phyloP scores from a whole-genome alignment of 2,329 filamentous ascomycete species.

The Penicillium sp. region DNA sequence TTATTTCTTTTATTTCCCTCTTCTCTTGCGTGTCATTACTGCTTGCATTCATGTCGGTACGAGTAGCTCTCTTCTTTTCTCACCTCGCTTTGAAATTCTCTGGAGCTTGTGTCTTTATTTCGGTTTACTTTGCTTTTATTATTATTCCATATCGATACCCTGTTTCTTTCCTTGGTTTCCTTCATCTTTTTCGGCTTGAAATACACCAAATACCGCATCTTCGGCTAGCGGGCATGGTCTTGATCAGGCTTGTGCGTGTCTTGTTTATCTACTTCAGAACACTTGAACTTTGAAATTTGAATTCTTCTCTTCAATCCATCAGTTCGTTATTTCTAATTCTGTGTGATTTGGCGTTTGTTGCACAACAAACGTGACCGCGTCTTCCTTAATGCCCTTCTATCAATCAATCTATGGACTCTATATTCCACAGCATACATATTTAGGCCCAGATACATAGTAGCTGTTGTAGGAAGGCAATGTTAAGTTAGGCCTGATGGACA shows the following conservation, averaged over 20 bases:
- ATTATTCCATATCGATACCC: conserved; percentile 36
- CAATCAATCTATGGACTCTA: not conserved
- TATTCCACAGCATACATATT: not conserved
- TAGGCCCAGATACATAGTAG: not conserved
- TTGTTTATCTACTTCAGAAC: not conserved
- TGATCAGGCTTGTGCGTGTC: not conserved
- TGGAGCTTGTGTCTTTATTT: conserved; percentile 9
- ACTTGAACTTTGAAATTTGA: not conserved
- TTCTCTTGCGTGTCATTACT: conserved; percentile 21
- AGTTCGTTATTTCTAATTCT: not conserved
- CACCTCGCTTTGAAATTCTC: conserved; percentile 11
- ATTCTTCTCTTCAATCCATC: not conserved
- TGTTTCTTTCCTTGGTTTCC: conserved; percentile 24
- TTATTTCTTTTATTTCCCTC: conserved; percentile 7
- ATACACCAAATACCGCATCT: not conserved
- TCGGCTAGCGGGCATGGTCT: not conserved
- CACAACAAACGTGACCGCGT: not conserved
- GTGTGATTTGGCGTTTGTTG: not conserved
- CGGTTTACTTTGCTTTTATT: conserved; percentile 15
- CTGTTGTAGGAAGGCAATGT: not conserved
- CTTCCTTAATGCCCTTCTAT: conserved; percentile 7
- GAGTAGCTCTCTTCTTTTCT: conserved; percentile 10
- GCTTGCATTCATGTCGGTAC: not conserved
- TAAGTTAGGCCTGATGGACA: no score
- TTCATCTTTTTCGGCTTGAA: conserved; percentile 13